These are phyloP conservation scores for Tephrocybe rancida DNA, from an alignment of 768 basidiomycete genomes.

Conservation along the genomic window DNA sequence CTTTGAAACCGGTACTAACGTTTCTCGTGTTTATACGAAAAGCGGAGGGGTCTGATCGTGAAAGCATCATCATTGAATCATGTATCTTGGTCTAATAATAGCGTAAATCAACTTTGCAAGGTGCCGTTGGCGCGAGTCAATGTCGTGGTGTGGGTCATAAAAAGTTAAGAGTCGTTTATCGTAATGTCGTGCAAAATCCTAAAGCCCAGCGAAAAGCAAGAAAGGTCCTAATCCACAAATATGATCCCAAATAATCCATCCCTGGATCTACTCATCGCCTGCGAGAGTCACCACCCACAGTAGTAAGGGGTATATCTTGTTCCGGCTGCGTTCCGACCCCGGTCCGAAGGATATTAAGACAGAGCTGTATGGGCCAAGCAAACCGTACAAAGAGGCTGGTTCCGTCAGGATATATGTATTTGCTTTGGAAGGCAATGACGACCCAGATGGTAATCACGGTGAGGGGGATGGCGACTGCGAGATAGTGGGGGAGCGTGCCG, in stretches of 20 bases:
- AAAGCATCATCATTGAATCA: not conserved
- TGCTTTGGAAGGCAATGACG: conserved; percentile 55
- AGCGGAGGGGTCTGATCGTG: no score
- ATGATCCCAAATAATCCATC: no score
- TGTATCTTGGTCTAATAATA: no score
- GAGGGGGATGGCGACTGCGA: conserved; percentile 44
- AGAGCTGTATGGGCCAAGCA: conserved; percentile 35
- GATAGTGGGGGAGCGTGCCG: conserved; percentile 44
- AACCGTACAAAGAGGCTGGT: conserved; percentile 33
- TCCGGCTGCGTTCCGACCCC: not conserved
- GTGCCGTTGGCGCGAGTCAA: no score
- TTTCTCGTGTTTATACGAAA: not conserved
- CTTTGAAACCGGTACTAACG: not conserved
- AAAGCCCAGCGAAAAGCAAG: no score
- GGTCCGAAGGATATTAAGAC: conserved; percentile 7
- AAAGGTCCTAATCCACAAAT: no score
- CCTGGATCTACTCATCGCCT: no score
- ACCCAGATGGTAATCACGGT: conserved; percentile 57
- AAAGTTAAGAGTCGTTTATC: no score
- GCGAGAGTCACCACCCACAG: not conserved
- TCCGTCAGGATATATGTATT: conserved; percentile 31
- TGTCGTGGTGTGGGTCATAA: no score
- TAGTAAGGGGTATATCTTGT: conserved; percentile 11
- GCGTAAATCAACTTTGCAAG: no score
- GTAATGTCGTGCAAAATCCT: no score